Conservation (phyloP, 345 rosid species). For the Corymbia maculata region DNA sequence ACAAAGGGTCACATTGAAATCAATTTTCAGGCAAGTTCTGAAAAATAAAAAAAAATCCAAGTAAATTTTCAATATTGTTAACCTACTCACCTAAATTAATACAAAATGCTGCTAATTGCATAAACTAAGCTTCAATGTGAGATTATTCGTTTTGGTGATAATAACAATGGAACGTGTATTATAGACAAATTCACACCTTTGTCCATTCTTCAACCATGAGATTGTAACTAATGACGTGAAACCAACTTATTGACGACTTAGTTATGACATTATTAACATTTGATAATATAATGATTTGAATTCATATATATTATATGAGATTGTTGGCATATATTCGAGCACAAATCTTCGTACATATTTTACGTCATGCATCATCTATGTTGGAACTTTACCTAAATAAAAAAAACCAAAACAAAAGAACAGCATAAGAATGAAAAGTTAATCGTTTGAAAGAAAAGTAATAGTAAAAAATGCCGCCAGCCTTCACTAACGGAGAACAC, state of each 20-base stretch:
- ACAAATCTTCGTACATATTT: not conserved
- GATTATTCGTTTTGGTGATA: not conserved
- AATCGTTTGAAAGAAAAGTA: not conserved
- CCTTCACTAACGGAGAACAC: not conserved
- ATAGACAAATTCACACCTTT: not conserved
- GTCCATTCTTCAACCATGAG: not conserved
- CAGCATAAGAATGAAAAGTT: not conserved
- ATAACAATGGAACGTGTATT: not conserved
- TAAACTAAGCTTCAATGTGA: not conserved
- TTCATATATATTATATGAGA: not conserved
- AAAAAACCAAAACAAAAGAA: no score
- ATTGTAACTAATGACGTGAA: not conserved
- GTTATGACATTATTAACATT: not conserved
- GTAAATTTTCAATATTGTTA: not conserved
- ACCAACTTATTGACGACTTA: not conserved
- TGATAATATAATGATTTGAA: rapidly evolving
- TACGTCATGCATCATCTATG: not conserved
- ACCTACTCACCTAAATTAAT: not conserved
- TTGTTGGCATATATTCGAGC: not conserved
- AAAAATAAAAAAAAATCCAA: not conserved
- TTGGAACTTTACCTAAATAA: not conserved
- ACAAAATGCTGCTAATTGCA: not conserved
- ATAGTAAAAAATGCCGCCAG: not conserved
- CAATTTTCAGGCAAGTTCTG: not conserved
- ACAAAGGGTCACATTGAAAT: not conserved